Percentiles rank a stretch among this genome's conserved stretches.
Evolutionary conservation across 768 basidiomycete genomes (phyloP).

Genomic region (Auricularia heimuer): DNA sequence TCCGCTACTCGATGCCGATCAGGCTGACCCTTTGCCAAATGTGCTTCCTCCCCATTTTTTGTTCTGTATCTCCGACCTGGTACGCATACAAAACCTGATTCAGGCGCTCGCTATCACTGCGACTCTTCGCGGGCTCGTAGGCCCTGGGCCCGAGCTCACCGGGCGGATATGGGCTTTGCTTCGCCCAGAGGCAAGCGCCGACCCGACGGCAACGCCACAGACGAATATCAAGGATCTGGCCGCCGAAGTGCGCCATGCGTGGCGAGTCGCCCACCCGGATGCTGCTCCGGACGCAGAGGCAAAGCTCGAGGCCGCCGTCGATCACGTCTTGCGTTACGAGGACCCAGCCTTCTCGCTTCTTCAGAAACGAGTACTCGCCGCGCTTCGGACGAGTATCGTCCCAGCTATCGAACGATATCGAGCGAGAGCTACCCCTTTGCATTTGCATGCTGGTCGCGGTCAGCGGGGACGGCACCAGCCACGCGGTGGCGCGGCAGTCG

Average conservation of each 20-base stretch:
- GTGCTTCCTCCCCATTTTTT: conserved; percentile 57
- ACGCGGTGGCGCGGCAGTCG: conserved; percentile 17
- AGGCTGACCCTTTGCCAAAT: conserved; percentile 21
- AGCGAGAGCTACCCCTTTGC: conserved; percentile 13
- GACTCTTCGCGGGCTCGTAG: conserved; percentile 44
- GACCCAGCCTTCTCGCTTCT: conserved; percentile 63
- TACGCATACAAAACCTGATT: conserved; percentile 56
- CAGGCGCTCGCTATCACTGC: conserved; percentile 63
- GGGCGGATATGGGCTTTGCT: conserved; percentile 41
- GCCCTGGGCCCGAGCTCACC: conserved; percentile 45
- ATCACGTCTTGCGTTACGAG: conserved; percentile 46
- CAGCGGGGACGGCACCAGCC: conserved; percentile 18
- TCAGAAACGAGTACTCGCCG: conserved; percentile 45
- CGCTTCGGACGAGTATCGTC: conserved; percentile 22
- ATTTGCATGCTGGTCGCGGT: conserved; percentile 20
- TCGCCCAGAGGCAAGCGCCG: neutral
- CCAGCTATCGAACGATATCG: conserved; percentile 7
- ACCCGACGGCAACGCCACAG: neutral
- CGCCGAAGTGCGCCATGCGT: neutral
- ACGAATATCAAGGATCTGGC: conserved; percentile 15
- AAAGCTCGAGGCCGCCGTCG: conserved; percentile 47
- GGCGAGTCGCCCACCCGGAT: conserved; percentile 15
- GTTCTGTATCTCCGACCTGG: conserved; percentile 42
- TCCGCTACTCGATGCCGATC: neutral
- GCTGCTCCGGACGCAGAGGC: conserved; percentile 33